phyloP scores from a whole-genome alignment of 2,329 filamentous ascomycete genomes.

The Blastomyces emzantsi region DNA sequence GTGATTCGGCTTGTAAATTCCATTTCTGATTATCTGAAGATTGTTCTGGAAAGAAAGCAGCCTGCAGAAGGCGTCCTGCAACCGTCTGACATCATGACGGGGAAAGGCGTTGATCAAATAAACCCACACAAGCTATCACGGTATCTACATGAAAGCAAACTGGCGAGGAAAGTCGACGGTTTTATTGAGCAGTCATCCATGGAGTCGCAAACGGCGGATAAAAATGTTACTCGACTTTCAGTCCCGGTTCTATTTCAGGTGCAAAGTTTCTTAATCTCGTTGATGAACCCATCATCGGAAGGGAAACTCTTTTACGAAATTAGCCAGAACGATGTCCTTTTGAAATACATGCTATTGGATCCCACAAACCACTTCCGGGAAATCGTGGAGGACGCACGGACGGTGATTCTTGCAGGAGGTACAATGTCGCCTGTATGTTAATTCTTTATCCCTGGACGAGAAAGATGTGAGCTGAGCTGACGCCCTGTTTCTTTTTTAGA shows the following conservation, averaged over 20 bases:
- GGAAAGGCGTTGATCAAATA: slow-evolving; percentile 88
- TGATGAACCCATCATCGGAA: slow-evolving; percentile 75
- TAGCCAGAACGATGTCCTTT: slow-evolving; percentile 42
- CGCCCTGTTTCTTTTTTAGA: slow-evolving; percentile 34
- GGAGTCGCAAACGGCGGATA: slow-evolving; percentile 27
- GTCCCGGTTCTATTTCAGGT: slow-evolving; percentile 54
- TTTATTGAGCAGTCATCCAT: slow-evolving; percentile 57
- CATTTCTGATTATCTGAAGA: slow-evolving; percentile 59
- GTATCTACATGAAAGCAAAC: slow-evolving; percentile 84
- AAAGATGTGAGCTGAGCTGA: slow-evolving; percentile 9
- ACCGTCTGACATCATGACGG: slow-evolving; percentile 61
- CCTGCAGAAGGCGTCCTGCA: slow-evolving; percentile 58
- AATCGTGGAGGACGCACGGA: slow-evolving; percentile 72
- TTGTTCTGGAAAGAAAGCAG: slow-evolving; percentile 34
- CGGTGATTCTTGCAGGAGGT: slow-evolving; percentile 84
- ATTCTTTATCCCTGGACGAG: slow-evolving; percentile 7
- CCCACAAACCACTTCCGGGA: slow-evolving; percentile 86
- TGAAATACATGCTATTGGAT: slow-evolving; percentile 84
- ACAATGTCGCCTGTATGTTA: slow-evolving; percentile 76
- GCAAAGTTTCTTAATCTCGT: slow-evolving; percentile 61
- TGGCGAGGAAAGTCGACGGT: slow-evolving; percentile 89
- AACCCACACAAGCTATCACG: slow-evolving; percentile 81
- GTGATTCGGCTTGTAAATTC: slow-evolving; percentile 76
- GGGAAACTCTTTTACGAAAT: slow-evolving; percentile 51
- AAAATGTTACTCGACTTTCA: slow-evolving; percentile 22